Percentiles rank a stretch among this genome's conserved stretches.
phyloP scores from a whole-genome alignment of 2,329 filamentous ascomycete species.

The Ascochyta pisi region DNA sequence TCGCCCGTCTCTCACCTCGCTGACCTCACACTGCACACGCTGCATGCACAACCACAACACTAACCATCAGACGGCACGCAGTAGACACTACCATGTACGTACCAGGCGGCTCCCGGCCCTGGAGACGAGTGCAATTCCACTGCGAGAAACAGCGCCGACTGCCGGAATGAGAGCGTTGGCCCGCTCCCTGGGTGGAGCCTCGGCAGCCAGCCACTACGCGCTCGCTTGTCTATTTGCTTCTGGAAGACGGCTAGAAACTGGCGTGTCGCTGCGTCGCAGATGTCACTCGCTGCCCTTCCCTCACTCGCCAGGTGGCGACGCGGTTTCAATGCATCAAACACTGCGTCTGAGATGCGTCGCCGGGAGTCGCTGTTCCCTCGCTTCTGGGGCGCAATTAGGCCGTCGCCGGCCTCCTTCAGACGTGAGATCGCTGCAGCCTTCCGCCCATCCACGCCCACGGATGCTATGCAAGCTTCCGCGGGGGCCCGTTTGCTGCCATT shows the following conservation, averaged over 20 bases:
- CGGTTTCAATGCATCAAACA: conserved; percentile 25
- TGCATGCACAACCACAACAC: not conserved
- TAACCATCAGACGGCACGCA: not conserved
- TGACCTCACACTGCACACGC: no score
- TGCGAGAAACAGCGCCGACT: conserved; percentile 12
- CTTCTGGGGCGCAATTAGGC: not conserved
- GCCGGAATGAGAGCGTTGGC: conserved; percentile 33
- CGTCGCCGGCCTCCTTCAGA: conserved; percentile 27
- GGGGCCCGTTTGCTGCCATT: conserved; percentile 23
- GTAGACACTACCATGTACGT: not conserved
- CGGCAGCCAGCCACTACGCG: conserved; percentile 21
- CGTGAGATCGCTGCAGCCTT: conserved; percentile 43
- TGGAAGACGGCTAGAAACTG: conserved; percentile 29
- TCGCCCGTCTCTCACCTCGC: not conserved
- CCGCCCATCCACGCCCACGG: conserved; percentile 39
- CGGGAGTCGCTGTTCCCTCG: conserved; percentile 12
- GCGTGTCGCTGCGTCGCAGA: conserved; percentile 18
- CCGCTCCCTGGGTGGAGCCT: conserved; percentile 29
- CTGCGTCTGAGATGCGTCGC: conserved; percentile 28
- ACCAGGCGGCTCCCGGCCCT: conserved; percentile 10
- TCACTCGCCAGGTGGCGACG: conserved; percentile 17
- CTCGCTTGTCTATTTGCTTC: conserved; percentile 33
- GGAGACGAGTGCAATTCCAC: conserved; percentile 8
- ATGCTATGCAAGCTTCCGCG: conserved; percentile 34
- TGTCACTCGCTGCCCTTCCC: conserved; percentile 18